These are phyloP conservation scores for Ogataea paraovalis DNA, from an alignment of 805 yeast genomes.

Conservation along the genomic window DNA sequence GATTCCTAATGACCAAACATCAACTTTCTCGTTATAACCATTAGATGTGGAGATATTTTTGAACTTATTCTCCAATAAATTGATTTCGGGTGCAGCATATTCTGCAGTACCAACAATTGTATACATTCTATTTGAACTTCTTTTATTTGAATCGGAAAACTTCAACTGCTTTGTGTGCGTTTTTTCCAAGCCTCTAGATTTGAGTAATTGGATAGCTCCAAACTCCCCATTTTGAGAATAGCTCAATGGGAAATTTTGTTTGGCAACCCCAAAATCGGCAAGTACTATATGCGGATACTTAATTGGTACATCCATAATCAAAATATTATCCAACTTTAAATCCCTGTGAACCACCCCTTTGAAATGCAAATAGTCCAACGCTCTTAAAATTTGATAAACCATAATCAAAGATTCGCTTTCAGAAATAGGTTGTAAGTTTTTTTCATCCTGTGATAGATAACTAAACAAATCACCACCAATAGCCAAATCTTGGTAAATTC, in stretches of 20 bases:
- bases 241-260: conserved; percentile 12
- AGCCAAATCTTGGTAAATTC: conserved; percentile 91
- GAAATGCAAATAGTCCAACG: conserved; percentile 51
- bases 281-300: conserved; percentile 51
- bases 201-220: neutral
- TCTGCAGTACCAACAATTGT: conserved; percentile 50
- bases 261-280: conserved; percentile 65
- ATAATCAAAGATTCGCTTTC: conserved; percentile 55
- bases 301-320: conserved; percentile 50
- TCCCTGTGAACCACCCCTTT: conserved; percentile 62
- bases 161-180: conserved; percentile 44
- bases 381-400: conserved; percentile 52
- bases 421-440: conserved; percentile 36
- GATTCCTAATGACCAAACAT: conserved; percentile 68
- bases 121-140: conserved; percentile 18
- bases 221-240: conserved; percentile 4
- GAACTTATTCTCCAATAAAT: conserved; percentile 27
- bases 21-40: conserved; percentile 57
- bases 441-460: conserved; percentile 67
- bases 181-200: conserved; percentile 1
- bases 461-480: conserved; percentile 95
- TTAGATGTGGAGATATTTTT: neutral
- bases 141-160: neutral
- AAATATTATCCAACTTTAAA: conserved; percentile 63
- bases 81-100: conserved; percentile 70